Evolutionary conservation across 2,329 filamentous ascomycete species (phyloP), one percentile per base, ranked within the genome.

Genomic region (Beauveria asiatica): DNA sequence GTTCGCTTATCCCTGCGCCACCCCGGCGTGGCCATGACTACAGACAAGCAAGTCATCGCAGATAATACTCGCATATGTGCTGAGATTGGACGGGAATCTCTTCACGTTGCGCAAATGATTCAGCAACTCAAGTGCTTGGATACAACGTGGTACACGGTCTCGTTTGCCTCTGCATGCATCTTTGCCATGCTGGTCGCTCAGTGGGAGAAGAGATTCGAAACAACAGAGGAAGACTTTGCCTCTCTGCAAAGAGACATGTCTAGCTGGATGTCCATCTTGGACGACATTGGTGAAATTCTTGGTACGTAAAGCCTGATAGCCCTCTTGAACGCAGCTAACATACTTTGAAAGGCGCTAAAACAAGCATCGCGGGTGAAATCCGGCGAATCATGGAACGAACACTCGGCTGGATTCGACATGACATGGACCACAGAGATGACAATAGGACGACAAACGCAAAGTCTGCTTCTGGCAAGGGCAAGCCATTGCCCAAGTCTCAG

Each of bases 91-190:
- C 79, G 81, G 51, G 81, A 85, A 62, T 83, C 91, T 73, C 75
- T 92, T 3, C 75, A 78, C 23, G 78, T 81, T 27, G 82, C 86
- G 6, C 76, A 78, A 23, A 76, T 83, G 57, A 73, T 92, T 52
- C 81, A 83, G 61, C 80, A 79, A 65, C 76, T 85, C 61, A 89
- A 87, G 67, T 85, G 84, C 49, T 74, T 92, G 4, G 89, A 93
- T 67, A 89, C 87, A 1, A 90, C 88, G 1, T 92, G 89, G 88
- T 88, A 89, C 66, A 86, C 87, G 52, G 80, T 84, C 53, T 86
- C 88, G 0, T 81, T 89, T 6, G 90, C 89, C 67, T 79, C 89
- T 13, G 84, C 87, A 48, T 87, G 87, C 27, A 85, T 90, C 60
- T 89, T 91, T 66, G 88, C 87, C 0, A 85, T 83, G 16, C 74